A percentile compares a stretch with the other conserved stretches of the same genome.
phyloP scores from a whole-genome alignment of 1,139 yeast species.

The Komagataea norvegica region DNA sequence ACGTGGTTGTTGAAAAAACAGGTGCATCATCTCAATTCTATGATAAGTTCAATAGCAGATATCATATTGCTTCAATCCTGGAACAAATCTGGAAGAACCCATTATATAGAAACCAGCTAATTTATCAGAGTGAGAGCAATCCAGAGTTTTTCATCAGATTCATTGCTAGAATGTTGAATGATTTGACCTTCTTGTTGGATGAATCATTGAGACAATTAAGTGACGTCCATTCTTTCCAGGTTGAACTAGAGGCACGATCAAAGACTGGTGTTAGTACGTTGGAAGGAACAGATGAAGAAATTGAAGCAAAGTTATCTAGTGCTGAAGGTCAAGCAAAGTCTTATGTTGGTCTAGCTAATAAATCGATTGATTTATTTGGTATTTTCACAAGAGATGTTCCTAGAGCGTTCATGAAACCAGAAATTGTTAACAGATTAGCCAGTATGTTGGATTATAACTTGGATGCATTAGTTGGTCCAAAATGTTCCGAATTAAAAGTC shows the following conservation, averaged over 20 bases:
- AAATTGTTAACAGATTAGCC: slow-evolving; percentile 88
- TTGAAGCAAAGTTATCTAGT: slow-evolving; percentile 47
- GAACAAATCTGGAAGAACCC: slow-evolving; percentile 80
- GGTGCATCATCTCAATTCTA: slow-evolving; percentile 95
- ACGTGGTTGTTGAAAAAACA: slow-evolving; percentile 92
- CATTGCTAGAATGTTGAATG: slow-evolving; percentile 92
- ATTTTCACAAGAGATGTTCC: slow-evolving; percentile 86
- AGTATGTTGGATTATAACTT: slow-evolving; percentile 93
- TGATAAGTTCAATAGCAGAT: slow-evolving; percentile 90
- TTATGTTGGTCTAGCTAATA: slow-evolving; percentile 77
- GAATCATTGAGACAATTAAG: slow-evolving; percentile 80
- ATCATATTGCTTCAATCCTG: slow-evolving; percentile 76
- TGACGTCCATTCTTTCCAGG: slow-evolving; percentile 70
- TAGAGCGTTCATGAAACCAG: slow-evolving; percentile 77
- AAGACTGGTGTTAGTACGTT: slow-evolving; percentile 40
- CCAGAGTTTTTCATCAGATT: slow-evolving; percentile 85
- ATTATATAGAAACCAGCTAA: slow-evolving; percentile 62
- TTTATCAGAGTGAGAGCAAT: slow-evolving; percentile 56
- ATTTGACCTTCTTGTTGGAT: slow-evolving; percentile 85
- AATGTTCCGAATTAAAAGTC: slow-evolving; percentile 84
- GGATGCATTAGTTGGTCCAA: slow-evolving; percentile 90
- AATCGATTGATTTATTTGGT: slow-evolving; percentile 73
- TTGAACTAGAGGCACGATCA: slow-evolving; percentile 41
- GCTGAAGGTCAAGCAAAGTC: slow-evolving; percentile 79
- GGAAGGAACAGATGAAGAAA: slow-evolving; percentile 56